Evolutionary conservation across 2,329 filamentous ascomycete genomes (phyloP), one percentile per base, ranked within the genome.

Genomic region (Neonectria magnoliae): DNA sequence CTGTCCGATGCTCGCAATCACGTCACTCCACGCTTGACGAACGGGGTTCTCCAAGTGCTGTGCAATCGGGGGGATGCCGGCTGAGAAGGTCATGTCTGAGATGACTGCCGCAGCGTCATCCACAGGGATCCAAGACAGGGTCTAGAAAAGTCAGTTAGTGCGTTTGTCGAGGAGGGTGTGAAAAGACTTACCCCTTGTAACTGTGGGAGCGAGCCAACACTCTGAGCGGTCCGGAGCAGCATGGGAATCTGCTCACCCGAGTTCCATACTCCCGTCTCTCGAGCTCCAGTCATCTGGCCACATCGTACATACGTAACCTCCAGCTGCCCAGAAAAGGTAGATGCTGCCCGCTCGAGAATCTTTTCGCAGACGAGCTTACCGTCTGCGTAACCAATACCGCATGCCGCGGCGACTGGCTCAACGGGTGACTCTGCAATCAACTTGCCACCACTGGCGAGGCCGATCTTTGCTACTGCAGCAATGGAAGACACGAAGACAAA

Each of bases 401-500:
- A 69, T 3, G 68, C 63, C 3, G 57, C 62, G 13, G 66, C 63
- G n/a, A 48, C 60, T 4, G 61, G 57, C 4, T 62, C 48, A 1
- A 66, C 68, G 8, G 68, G 68, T 2, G 58, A 45, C 27, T 71
- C 68, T 1, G 61, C 47, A n/a, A 72, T 68, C 27, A 51, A 27
- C 25, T 31, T 27, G 22, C 65, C 61, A 9, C 56, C 52, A 25
- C 31, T 64, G 3, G 14, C 31, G 8, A 69, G 56, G 9, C 64
- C 62, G 22, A 64, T 5, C 41, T 58, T 58, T n/a, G 64, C 66
- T 3, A 74, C 70, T 9, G 70, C 72, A 8, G 76, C 74, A 41
- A 78, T 76, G 1, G 76, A 77, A 2, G 75, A 77, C 10, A 73
- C 58, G 60, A 78, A 78, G 4, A 76, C 54, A 38, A 78, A 64